Base-by-base conservation (phyloP, 1,284 basidiomycete species). In the Leccinum cinnamomeum region DNA sequence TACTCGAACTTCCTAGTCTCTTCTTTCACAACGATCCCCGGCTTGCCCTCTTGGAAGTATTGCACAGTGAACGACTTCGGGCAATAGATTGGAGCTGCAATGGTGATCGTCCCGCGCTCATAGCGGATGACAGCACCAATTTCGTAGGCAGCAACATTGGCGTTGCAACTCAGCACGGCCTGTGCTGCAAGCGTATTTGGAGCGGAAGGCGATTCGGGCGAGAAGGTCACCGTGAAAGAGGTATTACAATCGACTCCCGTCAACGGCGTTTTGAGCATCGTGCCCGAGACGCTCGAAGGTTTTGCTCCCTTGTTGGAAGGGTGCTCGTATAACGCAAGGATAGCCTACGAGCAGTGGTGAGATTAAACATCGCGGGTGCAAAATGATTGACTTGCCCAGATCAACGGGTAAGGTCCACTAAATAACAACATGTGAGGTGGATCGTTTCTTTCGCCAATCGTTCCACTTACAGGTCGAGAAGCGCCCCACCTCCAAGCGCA, bases 241-340 rank as follows among this genome's bases (percentile, higher is more conserved):
- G 92, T 94, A 73, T 81, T 88, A 64, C 82, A 82, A 75, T 97
- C 95, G 33, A 96, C 94, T 16, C 87, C 86, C 0, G 91, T 95
- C 50, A 88, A 75, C 2, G 84, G 84, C 1, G 89, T 89, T 71
- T 91, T 94, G 67, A 92, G 67, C 77, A 93, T 90, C 11, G 84
- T 79, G 20, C 78, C 88, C 53, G 74, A 81, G 63, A 90, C 83
- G 70, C 73, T 81, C 5, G 78, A 81, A 0, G 93, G 93, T 2
- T 75, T 73, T 7, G 78, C 76, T 41, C 74, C 69, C 61, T 85
- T 79, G 75, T 94, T 93, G 44, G 81, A 78, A 2, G 91, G 87
- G 73, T 93, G 83, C 68, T 94, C 92, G 72, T 90, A 94, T n/a
- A 95, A 79, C 0, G 84, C 81, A 33, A 93, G 79, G 71, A 93